Base-by-base conservation (phyloP, 805 yeast species). In the Zygoascus flipseniorum region DNA sequence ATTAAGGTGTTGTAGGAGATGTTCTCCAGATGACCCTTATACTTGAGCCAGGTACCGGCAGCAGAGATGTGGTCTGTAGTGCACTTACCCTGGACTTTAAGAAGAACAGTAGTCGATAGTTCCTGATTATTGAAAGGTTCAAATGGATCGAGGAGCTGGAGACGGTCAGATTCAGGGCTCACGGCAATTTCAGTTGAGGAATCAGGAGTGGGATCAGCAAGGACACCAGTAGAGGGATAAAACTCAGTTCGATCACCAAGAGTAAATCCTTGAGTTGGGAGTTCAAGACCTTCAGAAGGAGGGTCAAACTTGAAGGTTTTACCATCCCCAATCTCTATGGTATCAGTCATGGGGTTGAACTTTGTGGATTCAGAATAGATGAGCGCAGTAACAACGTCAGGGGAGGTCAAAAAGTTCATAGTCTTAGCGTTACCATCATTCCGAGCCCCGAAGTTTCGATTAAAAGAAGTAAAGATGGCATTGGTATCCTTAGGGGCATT, bases 21-120 rank as follows among this genome's bases (percentile, higher is more conserved):
- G 73, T 92, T 92, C 68, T 92, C 97, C 65, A 92, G 78, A 68
- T 92, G 99, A 43, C 99, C 99, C 75, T 93, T 93, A 76, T 93
- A 92, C 76, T 93, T 93, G 72, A 92, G 80, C 99, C 99, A 92
- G 14, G 85, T 95, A 66, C 99, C 99, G 47, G 99, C 99, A 51
- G 98, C 98, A 26, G 97, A 89, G 62, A 92, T 93, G 69, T 92
- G 99, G 70, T 92, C 99, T 41, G 99, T 92, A 43, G 99, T 92
- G 77, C 98, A 93, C 72, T 92, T 92, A 59, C 99, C 99, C 72
- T 89, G 92, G 47, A 93, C 98, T 73, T 92, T 92, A 66, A 92
- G 72, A 56, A 90, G 73, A 1, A 92, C 86, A 48, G 80, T 80
- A 35, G 89, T 80, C 58, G 80, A 76, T 59, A 92, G 71, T 69